Evolutionary conservation across 805 yeast genomes (phyloP).

Genomic region (Saccharomycopsis sp.): DNA sequence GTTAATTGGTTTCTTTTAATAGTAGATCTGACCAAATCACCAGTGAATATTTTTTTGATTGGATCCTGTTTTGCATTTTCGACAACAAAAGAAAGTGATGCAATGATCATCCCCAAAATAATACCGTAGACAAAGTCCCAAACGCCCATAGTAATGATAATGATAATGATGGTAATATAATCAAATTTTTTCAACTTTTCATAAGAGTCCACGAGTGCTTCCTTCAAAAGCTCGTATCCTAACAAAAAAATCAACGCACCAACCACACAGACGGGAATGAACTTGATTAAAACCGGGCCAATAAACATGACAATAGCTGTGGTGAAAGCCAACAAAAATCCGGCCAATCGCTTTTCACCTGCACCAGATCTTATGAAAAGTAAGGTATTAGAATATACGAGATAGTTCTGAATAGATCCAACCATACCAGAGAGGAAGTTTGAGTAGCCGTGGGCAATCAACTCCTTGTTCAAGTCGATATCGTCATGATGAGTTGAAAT

Average conservation of each 20-base stretch:
- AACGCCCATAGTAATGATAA: slow-evolving; percentile 92
- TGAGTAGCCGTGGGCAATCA: slow-evolving; percentile 91
- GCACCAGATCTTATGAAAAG: slow-evolving; percentile 93
- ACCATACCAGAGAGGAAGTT: slow-evolving; percentile 74
- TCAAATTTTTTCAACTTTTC: slow-evolving; percentile 72
- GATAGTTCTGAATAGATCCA: slow-evolving; percentile 90
- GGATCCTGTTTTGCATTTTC: slow-evolving; percentile 84
- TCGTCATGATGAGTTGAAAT: slow-evolving; percentile 78
- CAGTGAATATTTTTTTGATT: slow-evolving; percentile 74
- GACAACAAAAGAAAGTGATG: slow-evolving; percentile 91
- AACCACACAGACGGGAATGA: slow-evolving; percentile 91
- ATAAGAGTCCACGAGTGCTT: slow-evolving; percentile 78
- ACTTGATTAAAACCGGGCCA: slow-evolving; percentile 92
- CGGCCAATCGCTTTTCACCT: slow-evolving; percentile 71
- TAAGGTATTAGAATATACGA: slow-evolving; percentile 91
- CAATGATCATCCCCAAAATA: slow-evolving; percentile 80
- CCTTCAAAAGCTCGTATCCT: slow-evolving; percentile 85
- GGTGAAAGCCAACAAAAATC: slow-evolving; percentile 78
- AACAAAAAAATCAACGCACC: slow-evolving; percentile 85
- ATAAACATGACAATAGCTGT: slow-evolving; percentile 75
- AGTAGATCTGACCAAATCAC: slow-evolving; percentile 84
- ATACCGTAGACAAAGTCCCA: slow-evolving; percentile 94
- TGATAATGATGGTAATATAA: slow-evolving; percentile 74
- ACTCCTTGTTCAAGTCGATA: slow-evolving; percentile 85
- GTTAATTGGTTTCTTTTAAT: slow-evolving; percentile 88